These are phyloP conservation scores for Amphirosellinia nigrospora DNA, from an alignment of 495 filamentous ascomycete species.

Conservation along the genomic window DNA sequence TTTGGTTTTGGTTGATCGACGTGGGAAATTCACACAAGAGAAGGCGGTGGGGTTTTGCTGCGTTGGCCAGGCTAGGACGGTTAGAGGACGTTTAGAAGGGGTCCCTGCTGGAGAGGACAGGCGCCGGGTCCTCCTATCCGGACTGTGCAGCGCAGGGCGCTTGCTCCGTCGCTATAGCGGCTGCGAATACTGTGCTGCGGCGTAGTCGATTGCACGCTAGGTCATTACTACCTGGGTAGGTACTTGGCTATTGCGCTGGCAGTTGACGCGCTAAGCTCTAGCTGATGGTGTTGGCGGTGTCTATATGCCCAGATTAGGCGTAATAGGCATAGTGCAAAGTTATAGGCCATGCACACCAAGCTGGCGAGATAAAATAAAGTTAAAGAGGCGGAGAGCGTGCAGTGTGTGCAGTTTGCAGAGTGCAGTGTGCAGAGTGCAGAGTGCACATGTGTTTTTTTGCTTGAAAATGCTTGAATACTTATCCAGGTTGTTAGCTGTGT, in stretches of 20 bases:
- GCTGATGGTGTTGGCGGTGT: neutral
- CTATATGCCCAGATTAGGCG: neutral
- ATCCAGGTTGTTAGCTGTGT: neutral
- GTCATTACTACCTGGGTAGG: neutral
- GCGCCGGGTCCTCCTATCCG: neutral
- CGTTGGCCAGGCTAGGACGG: conserved; percentile 23
- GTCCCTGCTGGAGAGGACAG: neutral
- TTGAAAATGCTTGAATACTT: neutral
- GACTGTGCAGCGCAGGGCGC: neutral
- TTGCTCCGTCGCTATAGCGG: neutral
- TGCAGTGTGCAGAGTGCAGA: too few relatives aligned
- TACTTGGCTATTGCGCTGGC: neutral
- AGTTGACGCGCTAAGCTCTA: conserved; percentile 2
- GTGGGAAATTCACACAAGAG: conserved; percentile 24
- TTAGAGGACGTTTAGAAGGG: too few relatives aligned
- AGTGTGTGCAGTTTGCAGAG: too few relatives aligned
- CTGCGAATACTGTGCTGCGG: conserved; percentile 2
- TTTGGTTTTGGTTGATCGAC: neutral
- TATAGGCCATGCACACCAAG: neutral
- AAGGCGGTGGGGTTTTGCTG: conserved; percentile 22
- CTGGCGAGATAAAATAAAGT: neutral
- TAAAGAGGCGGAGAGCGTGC: too few relatives aligned
- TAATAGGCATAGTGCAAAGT: conserved; percentile 2
- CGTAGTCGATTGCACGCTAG: neutral
- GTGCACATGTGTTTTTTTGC: too few relatives aligned